These are phyloP conservation scores for Gyromitra esculenta DNA, from an alignment of 2,329 filamentous ascomycete genomes.

Conservation along the genomic window DNA sequence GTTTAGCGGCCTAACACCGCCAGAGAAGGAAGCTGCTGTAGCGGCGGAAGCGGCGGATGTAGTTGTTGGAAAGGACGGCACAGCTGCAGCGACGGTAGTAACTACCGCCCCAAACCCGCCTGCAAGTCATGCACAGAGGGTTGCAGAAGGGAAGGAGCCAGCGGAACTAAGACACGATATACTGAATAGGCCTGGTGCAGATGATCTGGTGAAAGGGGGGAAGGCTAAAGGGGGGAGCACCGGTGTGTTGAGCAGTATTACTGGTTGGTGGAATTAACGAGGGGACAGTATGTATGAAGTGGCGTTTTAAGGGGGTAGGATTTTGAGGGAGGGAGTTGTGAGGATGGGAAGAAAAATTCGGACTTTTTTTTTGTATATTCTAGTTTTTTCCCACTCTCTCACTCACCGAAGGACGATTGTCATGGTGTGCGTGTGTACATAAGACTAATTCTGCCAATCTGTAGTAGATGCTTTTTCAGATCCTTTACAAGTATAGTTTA, in stretches of 20 bases:
- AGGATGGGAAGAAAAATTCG: slow-evolving; percentile 5
- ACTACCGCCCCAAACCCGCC: background rate
- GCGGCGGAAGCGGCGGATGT: slow-evolving; percentile 16
- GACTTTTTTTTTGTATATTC: slow-evolving; percentile 33
- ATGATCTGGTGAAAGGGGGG: slow-evolving; percentile 42
- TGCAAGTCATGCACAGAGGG: background rate
- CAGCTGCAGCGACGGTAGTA: background rate
- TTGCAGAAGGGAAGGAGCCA: slow-evolving; percentile 17
- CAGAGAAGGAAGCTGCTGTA: slow-evolving; percentile 54
- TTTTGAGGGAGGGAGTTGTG: background rate
- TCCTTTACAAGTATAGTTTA: background rate
- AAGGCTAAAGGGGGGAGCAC: slow-evolving; percentile 37
- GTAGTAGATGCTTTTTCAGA: slow-evolving; percentile 1
- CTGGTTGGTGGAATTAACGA: slow-evolving; percentile 50
- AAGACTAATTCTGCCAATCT: slow-evolving; percentile 27
- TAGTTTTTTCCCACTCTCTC: slow-evolving; percentile 24
- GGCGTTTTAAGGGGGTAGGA: background rate
- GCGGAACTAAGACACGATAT: slow-evolving; percentile 22
- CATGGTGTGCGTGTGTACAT: slow-evolving; percentile 28
- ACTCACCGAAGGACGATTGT: background rate
- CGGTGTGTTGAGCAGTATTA: slow-evolving; percentile 40
- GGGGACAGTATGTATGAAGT: slow-evolving; percentile 8
- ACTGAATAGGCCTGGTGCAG: slow-evolving; percentile 22
- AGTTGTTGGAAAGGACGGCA: background rate
- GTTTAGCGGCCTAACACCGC: slow-evolving; percentile 56